A percentile compares a stretch with the other conserved stretches of the same genome.
Evolutionary conservation across 129 eudicot genomes (phyloP).

Genomic region (Escallonia rubra): DNA sequence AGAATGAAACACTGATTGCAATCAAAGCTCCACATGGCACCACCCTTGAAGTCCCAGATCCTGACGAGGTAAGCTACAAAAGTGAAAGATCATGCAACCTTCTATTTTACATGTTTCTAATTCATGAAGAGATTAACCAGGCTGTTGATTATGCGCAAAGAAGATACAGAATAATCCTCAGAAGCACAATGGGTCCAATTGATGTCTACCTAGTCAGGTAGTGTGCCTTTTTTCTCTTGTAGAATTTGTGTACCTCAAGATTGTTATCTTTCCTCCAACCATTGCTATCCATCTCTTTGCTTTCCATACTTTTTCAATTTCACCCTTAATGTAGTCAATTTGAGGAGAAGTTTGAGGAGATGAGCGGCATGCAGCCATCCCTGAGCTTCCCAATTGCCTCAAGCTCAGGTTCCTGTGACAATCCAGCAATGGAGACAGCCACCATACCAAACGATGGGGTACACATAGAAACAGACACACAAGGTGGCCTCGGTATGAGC

Average conservation of each 20-base stretch:
- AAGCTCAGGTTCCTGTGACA: conserved; percentile 48
- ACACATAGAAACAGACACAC: conserved; percentile 34
- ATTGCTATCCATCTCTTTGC: not conserved
- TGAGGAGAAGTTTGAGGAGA: conserved; percentile 95
- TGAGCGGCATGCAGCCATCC: conserved; percentile 54
- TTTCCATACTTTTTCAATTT: not conserved
- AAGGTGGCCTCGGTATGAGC: conserved; percentile 30
- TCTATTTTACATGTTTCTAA: conserved; percentile 12
- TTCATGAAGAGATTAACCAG: conserved; percentile 27
- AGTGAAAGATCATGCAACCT: not conserved
- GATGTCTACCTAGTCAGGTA: conserved; percentile 99
- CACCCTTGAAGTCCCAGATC: conserved; percentile 98
- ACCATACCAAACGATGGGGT: conserved; percentile 16
- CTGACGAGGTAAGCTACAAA: conserved; percentile 76
- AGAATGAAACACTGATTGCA: conserved; percentile 97
- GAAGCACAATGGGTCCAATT: conserved; percentile 99
- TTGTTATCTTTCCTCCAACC: not conserved
- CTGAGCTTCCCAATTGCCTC: conserved; percentile 46
- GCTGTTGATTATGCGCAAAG: conserved; percentile 90
- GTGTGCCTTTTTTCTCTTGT: not conserved
- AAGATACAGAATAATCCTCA: conserved; percentile 93
- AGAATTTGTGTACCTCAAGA: not conserved
- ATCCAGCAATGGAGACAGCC: conserved; percentile 31
- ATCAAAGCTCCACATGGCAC: conserved; percentile 99
- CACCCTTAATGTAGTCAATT: conserved; percentile 58